phyloP scores from a whole-genome alignment of 1,284 basidiomycete genomes.

The Wolfiporia cocos region DNA sequence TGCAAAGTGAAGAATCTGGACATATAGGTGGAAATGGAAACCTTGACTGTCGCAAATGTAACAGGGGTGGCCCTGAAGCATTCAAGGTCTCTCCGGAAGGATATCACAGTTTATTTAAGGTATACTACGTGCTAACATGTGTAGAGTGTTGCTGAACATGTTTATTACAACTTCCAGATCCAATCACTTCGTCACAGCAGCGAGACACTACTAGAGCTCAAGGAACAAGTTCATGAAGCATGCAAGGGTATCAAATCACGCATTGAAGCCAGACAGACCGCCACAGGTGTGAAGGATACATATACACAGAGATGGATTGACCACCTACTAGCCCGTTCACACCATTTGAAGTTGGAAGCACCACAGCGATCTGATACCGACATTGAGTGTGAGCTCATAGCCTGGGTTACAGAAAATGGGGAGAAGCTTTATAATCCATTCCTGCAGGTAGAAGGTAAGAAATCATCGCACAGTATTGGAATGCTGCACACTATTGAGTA shows the following conservation, averaged over 20 bases:
- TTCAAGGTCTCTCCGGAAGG: too few relatives aligned
- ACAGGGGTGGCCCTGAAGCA: too few relatives aligned
- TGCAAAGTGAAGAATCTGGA: conserved; percentile 29
- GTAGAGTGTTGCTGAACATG: background rate
- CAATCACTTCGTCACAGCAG: too few relatives aligned
- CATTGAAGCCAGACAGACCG: conserved; percentile 6
- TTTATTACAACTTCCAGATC: conserved; percentile 2
- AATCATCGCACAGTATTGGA: background rate
- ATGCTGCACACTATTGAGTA: background rate
- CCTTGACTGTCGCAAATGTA: too few relatives aligned
- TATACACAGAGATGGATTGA: conserved; percentile 7
- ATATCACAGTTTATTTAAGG: background rate
- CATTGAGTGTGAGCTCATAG: background rate
- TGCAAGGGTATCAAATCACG: too few relatives aligned
- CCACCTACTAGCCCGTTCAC: background rate
- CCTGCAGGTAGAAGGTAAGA: background rate
- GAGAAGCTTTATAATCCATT: background rate
- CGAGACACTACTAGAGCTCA: too few relatives aligned
- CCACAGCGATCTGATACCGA: background rate
- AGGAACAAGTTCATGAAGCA: too few relatives aligned
- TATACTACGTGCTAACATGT: background rate
- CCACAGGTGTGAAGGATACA: conserved; percentile 8
- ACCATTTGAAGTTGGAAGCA: background rate
- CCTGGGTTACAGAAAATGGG: background rate
- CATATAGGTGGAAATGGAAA: conserved; percentile 19